Evolutionary conservation across 148 eudicot genomes (phyloP).

Genomic region (Chenopodium quinoa): DNA sequence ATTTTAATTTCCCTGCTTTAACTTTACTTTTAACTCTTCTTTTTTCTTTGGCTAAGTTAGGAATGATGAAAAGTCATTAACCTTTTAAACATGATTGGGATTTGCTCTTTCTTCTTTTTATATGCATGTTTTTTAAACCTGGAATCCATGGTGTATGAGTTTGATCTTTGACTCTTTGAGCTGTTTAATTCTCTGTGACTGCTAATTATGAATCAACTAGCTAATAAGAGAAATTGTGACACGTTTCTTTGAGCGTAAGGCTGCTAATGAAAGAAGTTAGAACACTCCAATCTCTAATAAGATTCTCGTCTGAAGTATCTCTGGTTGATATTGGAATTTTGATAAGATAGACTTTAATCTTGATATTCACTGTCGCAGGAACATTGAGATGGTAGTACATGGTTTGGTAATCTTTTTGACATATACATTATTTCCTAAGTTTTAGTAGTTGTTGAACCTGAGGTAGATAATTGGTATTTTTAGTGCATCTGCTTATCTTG

Average conservation of each 20-base stretch:
- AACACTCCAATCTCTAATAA: neutral
- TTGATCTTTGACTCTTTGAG: neutral
- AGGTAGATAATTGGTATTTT: neutral
- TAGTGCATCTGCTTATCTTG: neutral
- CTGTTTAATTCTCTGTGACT: neutral
- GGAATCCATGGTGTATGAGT: neutral
- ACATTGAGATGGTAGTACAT: neutral
- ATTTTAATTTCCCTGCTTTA: constrained; percentile 2
- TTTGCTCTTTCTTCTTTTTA: neutral
- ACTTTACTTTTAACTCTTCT: neutral
- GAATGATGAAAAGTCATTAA: neutral
- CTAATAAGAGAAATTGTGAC: neutral
- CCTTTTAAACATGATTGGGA: neutral
- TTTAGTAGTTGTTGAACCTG: neutral
- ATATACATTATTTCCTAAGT: neutral
- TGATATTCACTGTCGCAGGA: neutral
- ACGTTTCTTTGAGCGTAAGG: neutral
- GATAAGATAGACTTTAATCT: neutral
- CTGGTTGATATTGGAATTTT: neutral
- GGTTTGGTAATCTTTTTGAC: neutral
- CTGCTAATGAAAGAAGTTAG: neutral
- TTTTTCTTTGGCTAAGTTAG: neutral
- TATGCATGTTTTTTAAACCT: neutral
- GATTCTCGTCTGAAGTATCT: neutral
- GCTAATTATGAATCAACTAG: neutral